Evolutionary conservation across 1,139 yeast species (phyloP).

Genomic region (Yamadazyma pseudoaaseri): DNA sequence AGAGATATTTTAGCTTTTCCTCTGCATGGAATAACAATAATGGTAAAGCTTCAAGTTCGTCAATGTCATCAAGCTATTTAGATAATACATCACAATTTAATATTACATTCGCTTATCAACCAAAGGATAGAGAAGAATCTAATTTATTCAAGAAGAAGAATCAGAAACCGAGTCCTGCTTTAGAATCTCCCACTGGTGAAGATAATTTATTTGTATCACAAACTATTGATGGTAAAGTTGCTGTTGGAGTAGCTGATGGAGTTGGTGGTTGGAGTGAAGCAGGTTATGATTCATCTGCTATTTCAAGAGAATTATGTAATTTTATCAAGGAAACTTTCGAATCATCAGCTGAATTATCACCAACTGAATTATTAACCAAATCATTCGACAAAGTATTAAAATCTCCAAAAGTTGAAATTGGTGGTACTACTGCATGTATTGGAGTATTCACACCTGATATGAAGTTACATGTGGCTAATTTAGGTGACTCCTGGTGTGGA

Average conservation of each 20-base stretch:
- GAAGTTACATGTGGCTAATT: constrained; percentile 63
- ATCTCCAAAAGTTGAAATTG: constrained; percentile 72
- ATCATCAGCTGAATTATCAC: constrained; percentile 19
- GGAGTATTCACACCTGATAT: constrained; percentile 64
- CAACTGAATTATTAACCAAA: constrained; percentile 49
- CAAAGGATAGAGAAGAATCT: constrained; percentile 58
- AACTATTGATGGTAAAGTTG: constrained; percentile 43
- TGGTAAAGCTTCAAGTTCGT: constrained; percentile 13
- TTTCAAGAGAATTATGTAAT: constrained; percentile 65
- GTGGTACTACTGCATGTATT: constrained; percentile 93
- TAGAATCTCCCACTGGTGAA: constrained; percentile 73
- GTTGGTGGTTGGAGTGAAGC: constrained; percentile 97
- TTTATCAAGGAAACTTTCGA: constrained; percentile 34
- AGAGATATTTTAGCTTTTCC: constrained; percentile 19
- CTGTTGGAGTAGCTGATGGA: constrained; percentile 94
- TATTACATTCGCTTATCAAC: constrained; percentile 69
- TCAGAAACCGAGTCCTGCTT: constrained; percentile 29
- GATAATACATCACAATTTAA: constrained; percentile 33
- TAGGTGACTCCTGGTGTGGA: constrained; percentile 96
- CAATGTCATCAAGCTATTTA: constrained; percentile 16
- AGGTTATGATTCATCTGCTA: constrained; percentile 85
- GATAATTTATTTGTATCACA: constrained; percentile 72
- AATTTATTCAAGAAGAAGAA: constrained; percentile 40
- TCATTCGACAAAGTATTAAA: constrained; percentile 55
- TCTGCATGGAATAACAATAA: constrained; percentile 19